Conservation (phyloP, 805 yeast genomes). For the Wickerhamomyces bovis region DNA sequence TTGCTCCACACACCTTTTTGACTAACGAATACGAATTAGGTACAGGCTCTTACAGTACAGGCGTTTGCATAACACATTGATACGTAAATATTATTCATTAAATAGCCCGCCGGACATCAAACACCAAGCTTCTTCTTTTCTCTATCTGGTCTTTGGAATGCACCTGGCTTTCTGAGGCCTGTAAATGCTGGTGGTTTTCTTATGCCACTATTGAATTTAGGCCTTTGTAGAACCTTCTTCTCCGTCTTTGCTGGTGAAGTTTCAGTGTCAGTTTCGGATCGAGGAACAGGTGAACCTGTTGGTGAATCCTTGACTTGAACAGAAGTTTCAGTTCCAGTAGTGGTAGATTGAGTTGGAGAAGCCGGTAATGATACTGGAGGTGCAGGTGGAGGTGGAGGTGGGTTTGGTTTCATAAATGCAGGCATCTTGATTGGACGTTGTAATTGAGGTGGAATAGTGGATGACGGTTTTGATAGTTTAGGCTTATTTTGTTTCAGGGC, state of each 20-base stretch:
- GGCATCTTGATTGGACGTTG: slow-evolving; percentile 23
- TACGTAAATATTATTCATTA: background rate
- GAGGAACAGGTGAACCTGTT: background rate
- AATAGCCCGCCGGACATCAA: background rate
- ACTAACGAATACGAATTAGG: too few species aligned
- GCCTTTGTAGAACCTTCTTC: slow-evolving; percentile 13
- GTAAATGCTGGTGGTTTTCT: slow-evolving; percentile 21
- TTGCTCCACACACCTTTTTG: too few species aligned
- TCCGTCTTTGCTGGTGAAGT: background rate
- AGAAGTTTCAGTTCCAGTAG: background rate
- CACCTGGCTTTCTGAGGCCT: slow-evolving; percentile 25
- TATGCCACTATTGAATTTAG: slow-evolving; percentile 18
- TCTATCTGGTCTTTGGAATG: slow-evolving; percentile 24
- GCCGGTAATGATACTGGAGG: background rate
- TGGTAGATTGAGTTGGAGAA: background rate
- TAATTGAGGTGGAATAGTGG: slow-evolving; percentile 12
- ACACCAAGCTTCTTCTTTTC: slow-evolving; percentile 11
- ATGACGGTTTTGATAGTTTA: background rate
- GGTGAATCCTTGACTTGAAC: background rate
- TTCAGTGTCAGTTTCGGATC: background rate
- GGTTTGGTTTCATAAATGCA: slow-evolving; percentile 8
- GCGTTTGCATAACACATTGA: too few species aligned
- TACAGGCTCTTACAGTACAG: too few species aligned
- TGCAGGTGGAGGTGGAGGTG: background rate
- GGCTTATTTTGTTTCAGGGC: slow-evolving; percentile 1